phyloP scores from a whole-genome alignment of 208 protist genomes.

The Crithidia sp. region DNA sequence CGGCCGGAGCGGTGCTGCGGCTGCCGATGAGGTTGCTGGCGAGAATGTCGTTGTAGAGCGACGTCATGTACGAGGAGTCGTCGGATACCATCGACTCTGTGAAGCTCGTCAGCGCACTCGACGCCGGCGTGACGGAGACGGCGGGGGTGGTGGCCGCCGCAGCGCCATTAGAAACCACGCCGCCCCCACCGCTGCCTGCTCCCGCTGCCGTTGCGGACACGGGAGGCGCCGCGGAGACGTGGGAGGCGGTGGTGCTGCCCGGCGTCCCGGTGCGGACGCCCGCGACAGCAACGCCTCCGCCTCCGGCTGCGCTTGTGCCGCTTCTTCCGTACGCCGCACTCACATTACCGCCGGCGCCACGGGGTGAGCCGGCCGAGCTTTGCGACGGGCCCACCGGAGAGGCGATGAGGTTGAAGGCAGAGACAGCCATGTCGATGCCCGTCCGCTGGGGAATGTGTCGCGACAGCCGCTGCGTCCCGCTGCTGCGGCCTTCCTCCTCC shows the following conservation, averaged over 20 bases:
- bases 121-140: slow-evolving; percentile 32
- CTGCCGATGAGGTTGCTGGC: slow-evolving; percentile 67
- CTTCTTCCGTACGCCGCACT: background rate
- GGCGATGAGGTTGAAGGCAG: slow-evolving; percentile 69
- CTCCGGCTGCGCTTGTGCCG: background rate
- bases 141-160: background rate
- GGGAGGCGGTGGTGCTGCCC: slow-evolving; percentile 5
- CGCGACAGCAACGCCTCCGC: background rate
- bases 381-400: slow-evolving; percentile 6
- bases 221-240: background rate
- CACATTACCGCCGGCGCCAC: background rate
- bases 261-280: background rate
- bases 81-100: slow-evolving; percentile 84
- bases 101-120: slow-evolving; percentile 60
- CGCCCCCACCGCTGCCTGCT: background rate
- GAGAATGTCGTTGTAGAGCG: slow-evolving; percentile 87
- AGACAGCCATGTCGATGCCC: slow-evolving; percentile 82
- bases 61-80: slow-evolving; percentile 82
- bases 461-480: slow-evolving; percentile 59
- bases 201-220: background rate
- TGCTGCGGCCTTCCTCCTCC: slow-evolving; percentile 44
- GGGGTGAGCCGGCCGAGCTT: slow-evolving; percentile 15
- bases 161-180: background rate
- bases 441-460: slow-evolving; percentile 86
- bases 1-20: background rate